Base-by-base conservation (phyloP, 2,329 filamentous ascomycete genomes). In the Daldinia sp. region DNA sequence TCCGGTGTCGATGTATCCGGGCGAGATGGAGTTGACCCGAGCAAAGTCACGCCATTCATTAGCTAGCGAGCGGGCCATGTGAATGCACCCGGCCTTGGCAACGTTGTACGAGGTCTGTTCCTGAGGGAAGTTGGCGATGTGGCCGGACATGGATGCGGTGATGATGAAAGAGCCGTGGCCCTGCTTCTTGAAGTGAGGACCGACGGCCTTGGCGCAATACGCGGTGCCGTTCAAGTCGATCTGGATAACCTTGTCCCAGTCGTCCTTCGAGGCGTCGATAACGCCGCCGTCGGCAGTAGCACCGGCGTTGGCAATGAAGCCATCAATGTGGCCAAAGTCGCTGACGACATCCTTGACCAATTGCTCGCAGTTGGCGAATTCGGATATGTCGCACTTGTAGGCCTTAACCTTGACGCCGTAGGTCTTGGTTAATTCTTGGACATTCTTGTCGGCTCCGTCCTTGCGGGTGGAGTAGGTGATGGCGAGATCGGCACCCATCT, bases 281-380 rank as follows among this genome's bases (percentile, higher is more conserved):
- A 86, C 82, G 7, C 84, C 77, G 1, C 83, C 85, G 68, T 88
- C 78, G 1, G 81, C 85, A 1, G 85, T 83, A 52, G 87, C 84
- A 32, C 86, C 89, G 37, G 84, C 89, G 76, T 93, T 93, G 71
- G 90, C 90, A 55, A 93, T 85, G 70, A 93, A 92, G 64, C 89
- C 85, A 68, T 93, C 90, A 60, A 93, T 86, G 49, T 87, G 86
- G 71, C 88, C 88, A 74, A 93, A 94, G 73, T 94, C 91, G 68
- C 81, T 79, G 74, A 90, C 83, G 67, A 93, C 87, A 30, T 93
- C 86, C 58, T 80, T 78, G 58, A 88, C 79, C 68, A 86, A 81
- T 45, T 78, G 74, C 73, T 86, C 78, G 57, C 87, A 82, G 8
- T 82, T 77, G 11, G 76, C 70, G 68, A 80, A 84, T 62, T 86